phyloP scores from a whole-genome alignment of 129 eudicot species.

The Saussurea involucrata region DNA sequence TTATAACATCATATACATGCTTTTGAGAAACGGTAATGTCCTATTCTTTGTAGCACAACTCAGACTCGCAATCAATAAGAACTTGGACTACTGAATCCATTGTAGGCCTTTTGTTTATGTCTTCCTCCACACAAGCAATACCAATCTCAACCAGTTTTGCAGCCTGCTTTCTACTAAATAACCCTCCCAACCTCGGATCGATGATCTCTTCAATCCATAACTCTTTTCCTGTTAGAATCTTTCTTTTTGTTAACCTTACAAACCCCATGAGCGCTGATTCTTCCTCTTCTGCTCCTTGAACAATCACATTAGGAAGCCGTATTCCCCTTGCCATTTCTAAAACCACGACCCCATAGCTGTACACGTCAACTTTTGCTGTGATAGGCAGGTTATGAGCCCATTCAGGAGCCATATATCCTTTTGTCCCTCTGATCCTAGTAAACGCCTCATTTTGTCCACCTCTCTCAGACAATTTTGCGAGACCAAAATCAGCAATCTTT shows the following conservation, averaged over 20 bases:
- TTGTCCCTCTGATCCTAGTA: slow-evolving; percentile 39
- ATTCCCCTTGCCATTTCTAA: background rate
- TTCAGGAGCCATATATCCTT: slow-evolving; percentile 31
- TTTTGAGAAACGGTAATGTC: background rate
- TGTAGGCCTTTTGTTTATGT: background rate
- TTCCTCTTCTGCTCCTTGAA: slow-evolving; percentile 10
- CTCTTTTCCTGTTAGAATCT: slow-evolving; percentile 7
- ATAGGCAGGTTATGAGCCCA: slow-evolving; percentile 35
- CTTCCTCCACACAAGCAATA: slow-evolving; percentile 29
- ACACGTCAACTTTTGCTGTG: slow-evolving; percentile 53
- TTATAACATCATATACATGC: background rate
- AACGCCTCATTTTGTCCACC: slow-evolving; percentile 18
- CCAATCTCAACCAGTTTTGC: slow-evolving; percentile 18
- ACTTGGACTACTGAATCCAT: background rate
- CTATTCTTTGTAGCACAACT: background rate
- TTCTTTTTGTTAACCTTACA: slow-evolving; percentile 15
- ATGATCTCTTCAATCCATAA: slow-evolving; percentile 20
- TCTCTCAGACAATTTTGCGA: slow-evolving; percentile 44
- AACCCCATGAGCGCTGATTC: slow-evolving; percentile 14
- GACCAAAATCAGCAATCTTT: slow-evolving; percentile 50
- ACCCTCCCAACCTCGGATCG: slow-evolving; percentile 17
- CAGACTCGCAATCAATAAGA: background rate
- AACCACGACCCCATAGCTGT: slow-evolving; percentile 16
- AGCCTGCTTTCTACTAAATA: slow-evolving; percentile 31
- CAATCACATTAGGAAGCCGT: slow-evolving; percentile 16